These are phyloP conservation scores for Sordariomycetes sp. DNA, from an alignment of 2,329 filamentous ascomycete genomes.

Conservation along the genomic window DNA sequence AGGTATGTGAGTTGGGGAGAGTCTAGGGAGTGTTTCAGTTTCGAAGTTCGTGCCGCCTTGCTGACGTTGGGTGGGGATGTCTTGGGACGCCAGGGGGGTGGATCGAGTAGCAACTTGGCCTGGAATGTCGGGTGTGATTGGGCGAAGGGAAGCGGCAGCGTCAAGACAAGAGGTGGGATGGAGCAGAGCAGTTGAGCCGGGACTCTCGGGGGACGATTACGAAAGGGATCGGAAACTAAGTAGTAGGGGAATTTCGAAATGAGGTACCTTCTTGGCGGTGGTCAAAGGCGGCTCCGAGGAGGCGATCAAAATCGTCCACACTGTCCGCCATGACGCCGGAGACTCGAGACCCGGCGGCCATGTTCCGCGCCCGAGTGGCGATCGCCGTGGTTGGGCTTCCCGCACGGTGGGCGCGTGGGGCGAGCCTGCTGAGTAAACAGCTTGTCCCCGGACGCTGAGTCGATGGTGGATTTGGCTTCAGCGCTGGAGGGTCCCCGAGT, in stretches of 20 bases:
- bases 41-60: background rate
- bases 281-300: background rate
- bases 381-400: background rate
- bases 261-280: background rate
- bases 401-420: background rate
- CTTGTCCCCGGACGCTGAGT: too few relatives aligned
- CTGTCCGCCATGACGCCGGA: background rate
- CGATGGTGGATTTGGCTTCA: too few relatives aligned
- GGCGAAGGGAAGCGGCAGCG: background rate
- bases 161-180: background rate
- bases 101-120: background rate
- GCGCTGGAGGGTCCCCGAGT: too few relatives aligned
- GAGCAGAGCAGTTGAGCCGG: background rate
- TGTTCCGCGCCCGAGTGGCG: background rate
- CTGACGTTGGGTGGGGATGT: background rate
- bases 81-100: background rate
- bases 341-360: background rate
- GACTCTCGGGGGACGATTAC: background rate
- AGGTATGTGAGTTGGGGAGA: background rate
- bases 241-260: background rate
- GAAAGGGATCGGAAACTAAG: background rate
- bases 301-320: background rate
- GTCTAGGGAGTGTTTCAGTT: background rate
- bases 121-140: background rate
- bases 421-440: too few relatives aligned